These are phyloP conservation scores for Phlebopus sp. DNA, from an alignment of 1,284 basidiomycete genomes.

Conservation along the genomic window DNA sequence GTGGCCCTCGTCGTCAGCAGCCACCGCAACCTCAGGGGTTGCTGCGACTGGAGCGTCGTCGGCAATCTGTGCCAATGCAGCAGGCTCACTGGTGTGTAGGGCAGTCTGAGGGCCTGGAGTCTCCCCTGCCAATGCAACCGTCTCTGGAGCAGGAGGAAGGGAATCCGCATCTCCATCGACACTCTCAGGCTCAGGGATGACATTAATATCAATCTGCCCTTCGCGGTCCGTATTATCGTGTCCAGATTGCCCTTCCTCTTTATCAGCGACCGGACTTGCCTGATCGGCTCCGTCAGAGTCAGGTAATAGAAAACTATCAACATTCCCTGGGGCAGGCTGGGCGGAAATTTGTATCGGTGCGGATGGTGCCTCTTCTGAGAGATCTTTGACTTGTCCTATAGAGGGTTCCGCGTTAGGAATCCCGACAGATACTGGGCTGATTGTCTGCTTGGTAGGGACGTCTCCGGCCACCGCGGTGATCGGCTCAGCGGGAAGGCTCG, in stretches of 20 bases:
- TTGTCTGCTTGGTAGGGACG: no score
- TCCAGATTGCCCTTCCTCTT: conserved; percentile 14
- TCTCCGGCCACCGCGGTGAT: no score
- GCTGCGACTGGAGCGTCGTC: neutral
- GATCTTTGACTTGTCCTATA: no score
- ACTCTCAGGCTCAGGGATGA: conserved; percentile 13
- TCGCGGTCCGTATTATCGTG: conserved; percentile 3
- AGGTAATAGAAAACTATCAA: conserved; percentile 7
- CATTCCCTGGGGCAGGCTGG: neutral
- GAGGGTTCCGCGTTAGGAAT: no score
- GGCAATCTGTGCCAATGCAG: conserved; percentile 8
- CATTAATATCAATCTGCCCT: conserved; percentile 7
- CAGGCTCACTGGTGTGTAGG: conserved; percentile 25
- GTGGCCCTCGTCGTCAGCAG: neutral
- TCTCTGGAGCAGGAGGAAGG: conserved; percentile 33
- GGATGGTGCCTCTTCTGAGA: no score
- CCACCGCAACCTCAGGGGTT: neutral
- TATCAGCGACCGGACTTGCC: neutral
- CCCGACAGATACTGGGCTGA: no score
- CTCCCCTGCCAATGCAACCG: conserved; percentile 34
- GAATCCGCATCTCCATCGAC: conserved; percentile 10
- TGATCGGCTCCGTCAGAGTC: conserved; percentile 3
- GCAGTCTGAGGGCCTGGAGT: conserved; percentile 39
- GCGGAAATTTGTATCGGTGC: neutral
- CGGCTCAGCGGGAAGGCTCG: no score